A percentile compares a stretch with the other conserved stretches of the same genome.
Evolutionary conservation across 2,329 filamentous ascomycete genomes (phyloP).

Genomic region (Emmonsiellopsis sp.): DNA sequence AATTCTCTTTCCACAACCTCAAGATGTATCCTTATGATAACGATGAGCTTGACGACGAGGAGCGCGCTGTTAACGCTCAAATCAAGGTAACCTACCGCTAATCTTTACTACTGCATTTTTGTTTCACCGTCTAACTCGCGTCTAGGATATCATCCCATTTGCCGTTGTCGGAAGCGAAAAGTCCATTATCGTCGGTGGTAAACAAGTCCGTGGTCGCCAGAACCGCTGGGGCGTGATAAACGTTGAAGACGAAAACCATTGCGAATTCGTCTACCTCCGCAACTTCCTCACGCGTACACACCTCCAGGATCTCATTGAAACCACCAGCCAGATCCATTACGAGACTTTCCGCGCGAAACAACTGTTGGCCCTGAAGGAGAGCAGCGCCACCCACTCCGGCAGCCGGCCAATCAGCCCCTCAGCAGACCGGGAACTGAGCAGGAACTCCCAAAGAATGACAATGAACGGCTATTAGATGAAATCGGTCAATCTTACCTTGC

Average conservation of each 20-base stretch:
- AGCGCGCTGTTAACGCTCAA: slow-evolving; percentile 82
- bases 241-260: slow-evolving; percentile 98
- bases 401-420: slow-evolving; percentile 92
- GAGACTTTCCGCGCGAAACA: slow-evolving; percentile 99
- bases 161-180: slow-evolving; percentile 97
- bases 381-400: slow-evolving; percentile 68
- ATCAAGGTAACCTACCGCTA: slow-evolving; percentile 66
- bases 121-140: background rate
- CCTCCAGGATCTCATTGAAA: slow-evolving; percentile 97
- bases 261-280: slow-evolving; percentile 96
- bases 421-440: slow-evolving; percentile 90
- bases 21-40: slow-evolving; percentile 99
- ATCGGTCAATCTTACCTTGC: background rate
- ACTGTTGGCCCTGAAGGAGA: slow-evolving; percentile 94
- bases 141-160: slow-evolving; percentile 84
- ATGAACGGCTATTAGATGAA: slow-evolving; percentile 89
- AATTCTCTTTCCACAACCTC: slow-evolving; percentile 98
- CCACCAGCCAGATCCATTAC: slow-evolving; percentile 99
- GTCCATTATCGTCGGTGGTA: slow-evolving; percentile 93
- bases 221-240: slow-evolving; percentile 99
- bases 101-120: background rate
- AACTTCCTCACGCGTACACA: slow-evolving; percentile 98
- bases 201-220: slow-evolving; percentile 94
- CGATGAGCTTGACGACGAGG: slow-evolving; percentile 96
- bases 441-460: slow-evolving; percentile 91